A percentile compares a stretch with the other conserved stretches of the same genome.
These are phyloP conservation scores for Pyrenophora teres DNA, from an alignment of 2,329 filamentous ascomycete genomes.

Conservation along the genomic window DNA sequence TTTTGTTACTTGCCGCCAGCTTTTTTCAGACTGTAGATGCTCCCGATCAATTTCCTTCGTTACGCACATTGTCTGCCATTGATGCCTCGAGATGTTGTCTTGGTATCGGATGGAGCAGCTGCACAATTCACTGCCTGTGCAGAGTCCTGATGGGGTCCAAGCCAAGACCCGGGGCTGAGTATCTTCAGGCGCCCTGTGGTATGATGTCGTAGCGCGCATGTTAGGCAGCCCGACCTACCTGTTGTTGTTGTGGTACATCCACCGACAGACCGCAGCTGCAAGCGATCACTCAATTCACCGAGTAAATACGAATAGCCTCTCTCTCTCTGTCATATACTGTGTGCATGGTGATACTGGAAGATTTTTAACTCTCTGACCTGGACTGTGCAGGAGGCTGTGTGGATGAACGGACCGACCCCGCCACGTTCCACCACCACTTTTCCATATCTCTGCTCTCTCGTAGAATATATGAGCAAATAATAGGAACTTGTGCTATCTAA, in stretches of 20 bases:
- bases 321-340: not conserved
- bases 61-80: not conserved
- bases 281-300: not conserved
- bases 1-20: not conserved
- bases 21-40: not conserved
- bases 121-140: not conserved
- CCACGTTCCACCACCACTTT: slow-evolving; percentile 3
- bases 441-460: not conserved
- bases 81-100: not conserved
- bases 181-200: slow-evolving; percentile 2
- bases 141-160: not conserved
- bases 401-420: not conserved
- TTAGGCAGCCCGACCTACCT: slow-evolving; percentile 3
- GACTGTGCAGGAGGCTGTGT: slow-evolving; percentile 4
- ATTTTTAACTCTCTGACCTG: not conserved
- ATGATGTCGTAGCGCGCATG: not conserved
- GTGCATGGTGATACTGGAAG: not conserved
- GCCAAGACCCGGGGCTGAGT: slow-evolving; percentile 1
- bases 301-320: not conserved
- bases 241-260: not conserved
- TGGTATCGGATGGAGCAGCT: not conserved
- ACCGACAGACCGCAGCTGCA: not conserved
- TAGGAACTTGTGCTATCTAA: not conserved
- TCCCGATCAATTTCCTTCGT: too few relatives aligned
- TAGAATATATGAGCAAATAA: not conserved